Conservation (phyloP, 352 stramenopile species). For the Globisporangium abappressorium region DNA sequence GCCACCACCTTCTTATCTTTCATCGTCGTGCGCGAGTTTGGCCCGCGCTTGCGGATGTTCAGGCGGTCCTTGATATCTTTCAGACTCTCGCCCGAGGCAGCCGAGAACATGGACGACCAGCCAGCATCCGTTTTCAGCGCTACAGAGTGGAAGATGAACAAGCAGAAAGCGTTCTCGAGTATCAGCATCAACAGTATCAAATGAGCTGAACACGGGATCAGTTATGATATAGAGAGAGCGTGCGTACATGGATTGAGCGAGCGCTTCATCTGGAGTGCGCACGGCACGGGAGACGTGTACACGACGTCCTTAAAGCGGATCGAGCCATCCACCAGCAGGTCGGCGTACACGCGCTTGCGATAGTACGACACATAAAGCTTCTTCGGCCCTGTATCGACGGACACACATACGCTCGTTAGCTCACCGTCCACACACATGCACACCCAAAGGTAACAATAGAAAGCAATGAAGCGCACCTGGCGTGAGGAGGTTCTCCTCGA, state of each 20-base stretch:
- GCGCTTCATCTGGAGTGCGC: conserved; percentile 79
- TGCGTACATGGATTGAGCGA: conserved; percentile 60
- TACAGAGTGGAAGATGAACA: conserved; percentile 7
- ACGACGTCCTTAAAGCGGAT: conserved; percentile 76
- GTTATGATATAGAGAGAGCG: neutral
- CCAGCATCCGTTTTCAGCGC: conserved; percentile 74
- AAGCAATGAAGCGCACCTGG: conserved; percentile 28
- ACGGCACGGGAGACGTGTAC: conserved; percentile 72
- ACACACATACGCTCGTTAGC: neutral
- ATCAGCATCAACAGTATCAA: neutral
- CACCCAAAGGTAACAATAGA: neutral
- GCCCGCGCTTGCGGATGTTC: conserved; percentile 68
- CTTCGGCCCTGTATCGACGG: conserved; percentile 37
- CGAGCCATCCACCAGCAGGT: conserved; percentile 67
- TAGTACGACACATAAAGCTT: conserved; percentile 85
- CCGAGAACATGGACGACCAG: conserved; percentile 78
- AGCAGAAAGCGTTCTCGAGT: neutral
- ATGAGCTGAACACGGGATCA: no score
- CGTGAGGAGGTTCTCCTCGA: conserved; percentile 64
- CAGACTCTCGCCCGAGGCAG: conserved; percentile 57
- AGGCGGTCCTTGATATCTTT: conserved; percentile 79
- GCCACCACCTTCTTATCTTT: conserved; percentile 53
- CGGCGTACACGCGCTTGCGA: conserved; percentile 72
- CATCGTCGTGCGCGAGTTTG: conserved; percentile 46
- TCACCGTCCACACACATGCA: neutral